Evolutionary conservation across 805 yeast genomes (phyloP).

Genomic region (Saccharomycopsis fibuligera): DNA sequence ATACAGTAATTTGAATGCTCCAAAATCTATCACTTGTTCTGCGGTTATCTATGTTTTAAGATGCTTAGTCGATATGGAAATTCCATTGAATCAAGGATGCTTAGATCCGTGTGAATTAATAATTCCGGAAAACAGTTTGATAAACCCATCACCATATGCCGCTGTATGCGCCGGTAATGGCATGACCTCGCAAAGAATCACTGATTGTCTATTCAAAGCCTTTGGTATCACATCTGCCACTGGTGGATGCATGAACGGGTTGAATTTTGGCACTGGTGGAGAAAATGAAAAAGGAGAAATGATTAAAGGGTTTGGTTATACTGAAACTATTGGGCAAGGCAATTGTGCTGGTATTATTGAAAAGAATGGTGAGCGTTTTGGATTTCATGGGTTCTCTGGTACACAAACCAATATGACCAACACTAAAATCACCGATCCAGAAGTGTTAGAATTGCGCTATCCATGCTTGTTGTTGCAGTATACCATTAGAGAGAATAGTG

Average conservation of each 20-base stretch:
- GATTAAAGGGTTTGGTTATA: conserved; percentile 44
- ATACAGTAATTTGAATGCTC: conserved; percentile 49
- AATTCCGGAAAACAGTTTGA: conserved; percentile 31
- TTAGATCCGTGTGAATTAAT: conserved; percentile 37
- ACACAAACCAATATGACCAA: conserved; percentile 51
- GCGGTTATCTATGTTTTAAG: conserved; percentile 49
- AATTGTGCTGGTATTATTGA: not conserved
- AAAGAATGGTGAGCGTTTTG: conserved; percentile 46
- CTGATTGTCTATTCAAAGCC: conserved; percentile 47
- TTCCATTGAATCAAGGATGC: conserved; percentile 54
- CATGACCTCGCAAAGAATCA: conserved; percentile 50
- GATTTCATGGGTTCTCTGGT: conserved; percentile 43
- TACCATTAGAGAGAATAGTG: conserved; percentile 39
- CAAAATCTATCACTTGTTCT: conserved; percentile 46
- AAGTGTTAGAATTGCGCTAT: conserved; percentile 45
- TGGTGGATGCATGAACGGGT: conserved; percentile 53
- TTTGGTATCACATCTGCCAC: conserved; percentile 53
- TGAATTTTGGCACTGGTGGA: conserved; percentile 48
- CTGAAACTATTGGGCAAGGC: conserved; percentile 53
- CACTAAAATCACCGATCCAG: conserved; percentile 50
- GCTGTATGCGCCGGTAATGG: conserved; percentile 49
- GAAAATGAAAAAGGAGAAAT: conserved; percentile 36
- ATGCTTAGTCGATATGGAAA: conserved; percentile 44
- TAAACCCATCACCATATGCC: conserved; percentile 36
- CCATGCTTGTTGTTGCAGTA: conserved; percentile 44